phyloP scores from a whole-genome alignment of 192 early-diverging fungal genomes.

The Coemansia sp. region DNA sequence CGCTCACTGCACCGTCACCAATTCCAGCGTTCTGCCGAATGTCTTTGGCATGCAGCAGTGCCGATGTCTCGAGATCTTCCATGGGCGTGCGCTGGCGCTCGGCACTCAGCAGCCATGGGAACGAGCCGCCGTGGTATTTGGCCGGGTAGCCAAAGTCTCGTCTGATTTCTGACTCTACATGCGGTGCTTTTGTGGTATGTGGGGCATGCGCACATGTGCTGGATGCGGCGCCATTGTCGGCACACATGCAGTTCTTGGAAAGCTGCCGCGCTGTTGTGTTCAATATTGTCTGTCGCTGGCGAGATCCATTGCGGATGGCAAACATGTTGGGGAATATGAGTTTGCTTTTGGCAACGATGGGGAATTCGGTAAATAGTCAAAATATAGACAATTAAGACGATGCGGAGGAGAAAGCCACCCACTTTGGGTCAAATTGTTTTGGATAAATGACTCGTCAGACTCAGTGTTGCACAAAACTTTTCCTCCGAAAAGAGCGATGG shows the following conservation, averaged over 20 bases:
- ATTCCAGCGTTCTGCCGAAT: not conserved
- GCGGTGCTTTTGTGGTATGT: not conserved
- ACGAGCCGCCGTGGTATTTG: slow-evolving; percentile 39
- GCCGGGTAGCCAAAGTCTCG: slow-evolving; percentile 32
- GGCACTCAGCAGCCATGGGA: slow-evolving; percentile 52
- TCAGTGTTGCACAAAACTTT: not conserved
- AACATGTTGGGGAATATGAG: not conserved
- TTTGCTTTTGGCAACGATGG: not conserved
- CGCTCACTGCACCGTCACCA: not conserved
- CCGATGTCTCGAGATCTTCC: slow-evolving; percentile 26
- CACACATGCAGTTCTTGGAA: slow-evolving; percentile 5
- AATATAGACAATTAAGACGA: slow-evolving; percentile 1
- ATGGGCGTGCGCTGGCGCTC: slow-evolving; percentile 46
- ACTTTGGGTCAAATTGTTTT: not conserved
- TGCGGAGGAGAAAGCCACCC: not conserved
- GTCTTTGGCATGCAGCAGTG: not conserved
- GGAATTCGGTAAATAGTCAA: not conserved
- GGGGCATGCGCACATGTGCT: not conserved
- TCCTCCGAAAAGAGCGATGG: not conserved
- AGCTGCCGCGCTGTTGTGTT: slow-evolving; percentile 6
- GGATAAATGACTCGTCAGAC: not conserved
- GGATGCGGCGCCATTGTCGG: slow-evolving; percentile 1
- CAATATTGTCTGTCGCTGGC: slow-evolving; percentile 5
- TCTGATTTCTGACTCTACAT: slow-evolving; percentile 15
- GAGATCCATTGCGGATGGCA: slow-evolving; percentile 6